Evolutionary conservation across 2,329 filamentous ascomycete genomes (phyloP), one percentile per base, ranked within the genome.

Genomic region (Tympanopsis confertula): DNA sequence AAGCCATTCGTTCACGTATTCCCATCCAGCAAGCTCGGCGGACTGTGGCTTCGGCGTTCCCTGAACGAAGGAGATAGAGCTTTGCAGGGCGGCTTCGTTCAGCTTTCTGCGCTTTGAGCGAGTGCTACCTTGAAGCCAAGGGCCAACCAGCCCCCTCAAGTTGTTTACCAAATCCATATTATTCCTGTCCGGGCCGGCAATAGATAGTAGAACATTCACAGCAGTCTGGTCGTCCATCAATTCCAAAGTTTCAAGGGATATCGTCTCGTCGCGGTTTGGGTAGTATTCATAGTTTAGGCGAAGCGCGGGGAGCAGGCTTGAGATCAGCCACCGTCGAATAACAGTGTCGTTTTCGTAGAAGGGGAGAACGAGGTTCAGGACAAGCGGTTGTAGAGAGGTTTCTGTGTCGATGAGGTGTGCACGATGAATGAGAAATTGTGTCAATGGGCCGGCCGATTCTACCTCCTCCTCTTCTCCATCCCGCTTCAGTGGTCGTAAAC

Each of bases 241-340:
- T 42, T 74, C 69, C 37, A 80, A 61, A 1, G 65, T 59, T 33
- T 65, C 61, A 35, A 81, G 49, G 5, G 67, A 61, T 5, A 67
- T 49, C 2, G 52, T 44, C 10, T 59, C 56, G 17, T 63, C 53
- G 13, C 51, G 57, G n/a, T 67, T 58, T 0, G 69, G 66, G 42
- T 79, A 78, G 50, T 76, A 79, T 52, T 79, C 74, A 50, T 76
- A 74, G 46, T 73, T 69, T 36, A 78, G 55, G 37, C 76, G 66
- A 18, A 78, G 57, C 5, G 78, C 54, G 5, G 76, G 76, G 26
- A 79, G 55, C 10, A 75, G 61, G 33, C 62, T 69, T 12, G 74
- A 74, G 29, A 79, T 66, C 45, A 74, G 67, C 74, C 74, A 81
- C 38, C 61, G 66, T 41, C 66, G 63, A 33, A 81, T 53, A 41